These are phyloP conservation scores for Phaeosphaeria sp. DNA, from an alignment of 2,329 filamentous ascomycete genomes.

Conservation along the genomic window DNA sequence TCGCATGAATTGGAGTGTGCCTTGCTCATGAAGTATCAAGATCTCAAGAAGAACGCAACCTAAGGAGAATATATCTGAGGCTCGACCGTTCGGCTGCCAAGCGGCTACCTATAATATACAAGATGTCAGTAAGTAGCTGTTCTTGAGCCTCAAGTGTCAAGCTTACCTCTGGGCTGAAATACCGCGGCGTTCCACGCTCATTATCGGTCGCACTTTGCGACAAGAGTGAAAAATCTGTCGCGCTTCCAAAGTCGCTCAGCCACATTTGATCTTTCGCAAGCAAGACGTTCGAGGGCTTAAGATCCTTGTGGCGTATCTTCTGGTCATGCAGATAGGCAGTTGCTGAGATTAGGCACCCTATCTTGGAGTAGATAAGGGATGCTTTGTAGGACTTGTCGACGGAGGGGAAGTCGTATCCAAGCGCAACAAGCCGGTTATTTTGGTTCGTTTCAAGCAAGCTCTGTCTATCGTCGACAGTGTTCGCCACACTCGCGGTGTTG, in stretches of 20 bases:
- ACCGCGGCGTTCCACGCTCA: conserved; percentile 27
- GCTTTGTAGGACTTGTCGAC: background rate
- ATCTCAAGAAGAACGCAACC: conserved; percentile 76
- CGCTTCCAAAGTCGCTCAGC: conserved; percentile 31
- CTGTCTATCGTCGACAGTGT: no score
- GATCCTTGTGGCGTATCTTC: conserved; percentile 28
- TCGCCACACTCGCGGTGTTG: background rate
- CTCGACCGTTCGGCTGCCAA: conserved; percentile 16
- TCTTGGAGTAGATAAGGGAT: conserved; percentile 9
- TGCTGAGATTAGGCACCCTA: conserved; percentile 25
- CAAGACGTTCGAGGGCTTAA: conserved; percentile 29
- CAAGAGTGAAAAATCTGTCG: conserved; percentile 28
- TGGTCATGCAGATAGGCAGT: conserved; percentile 26
- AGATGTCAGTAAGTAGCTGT: background rate
- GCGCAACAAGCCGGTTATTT: conserved; percentile 5
- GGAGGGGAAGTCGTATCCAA: conserved; percentile 6
- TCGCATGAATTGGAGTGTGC: conserved; percentile 67
- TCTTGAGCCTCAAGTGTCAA: background rate
- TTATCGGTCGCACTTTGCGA: conserved; percentile 30
- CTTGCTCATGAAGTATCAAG: conserved; percentile 58
- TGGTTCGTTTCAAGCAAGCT: conserved; percentile 3
- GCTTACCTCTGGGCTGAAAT: conserved; percentile 25
- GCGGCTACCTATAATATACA: conserved; percentile 6
- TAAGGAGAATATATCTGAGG: conserved; percentile 73
- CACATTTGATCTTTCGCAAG: conserved; percentile 16